Conservation (phyloP, 345 rosid species). For the Ceriops decandra region DNA sequence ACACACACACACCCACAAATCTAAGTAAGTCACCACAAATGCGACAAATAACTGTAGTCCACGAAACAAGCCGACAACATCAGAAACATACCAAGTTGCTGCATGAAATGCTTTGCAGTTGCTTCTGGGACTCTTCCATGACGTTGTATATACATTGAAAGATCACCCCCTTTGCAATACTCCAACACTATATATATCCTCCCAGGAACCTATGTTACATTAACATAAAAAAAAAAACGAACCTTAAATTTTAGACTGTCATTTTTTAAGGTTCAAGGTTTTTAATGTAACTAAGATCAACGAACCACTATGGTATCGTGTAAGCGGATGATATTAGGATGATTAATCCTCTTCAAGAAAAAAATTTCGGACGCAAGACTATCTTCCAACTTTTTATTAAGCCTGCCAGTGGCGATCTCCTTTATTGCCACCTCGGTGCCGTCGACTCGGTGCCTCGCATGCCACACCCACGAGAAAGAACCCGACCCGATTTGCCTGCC, state of each 20-base stretch:
- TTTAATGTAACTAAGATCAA: background rate
- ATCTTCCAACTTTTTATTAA: slow-evolving; percentile 78
- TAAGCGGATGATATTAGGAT: slow-evolving; percentile 80
- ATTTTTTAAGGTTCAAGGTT: background rate
- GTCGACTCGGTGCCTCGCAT: slow-evolving; percentile 78
- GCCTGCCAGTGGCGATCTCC: slow-evolving; percentile 67
- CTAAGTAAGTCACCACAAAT: background rate
- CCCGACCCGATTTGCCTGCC: slow-evolving; percentile 92
- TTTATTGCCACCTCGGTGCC: slow-evolving; percentile 95
- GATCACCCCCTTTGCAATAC: slow-evolving; percentile 90
- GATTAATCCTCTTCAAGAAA: slow-evolving; percentile 62
- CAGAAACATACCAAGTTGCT: slow-evolving; percentile 64
- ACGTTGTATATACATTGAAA: slow-evolving; percentile 71
- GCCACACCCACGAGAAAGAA: slow-evolving; percentile 96
- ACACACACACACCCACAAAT: no score
- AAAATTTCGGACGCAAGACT: slow-evolving; percentile 89
- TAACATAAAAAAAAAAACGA: background rate
- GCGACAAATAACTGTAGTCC: background rate
- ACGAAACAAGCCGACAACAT: background rate
- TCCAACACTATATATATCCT: slow-evolving; percentile 86
- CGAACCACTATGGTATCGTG: slow-evolving; percentile 85
- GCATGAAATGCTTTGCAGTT: slow-evolving; percentile 88
- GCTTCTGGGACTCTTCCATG: slow-evolving; percentile 74
- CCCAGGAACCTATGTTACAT: slow-evolving; percentile 56
- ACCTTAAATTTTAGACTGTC: background rate